phyloP scores from a whole-genome alignment of 495 filamentous ascomycete species.

The Penicillium ochrochloron region DNA sequence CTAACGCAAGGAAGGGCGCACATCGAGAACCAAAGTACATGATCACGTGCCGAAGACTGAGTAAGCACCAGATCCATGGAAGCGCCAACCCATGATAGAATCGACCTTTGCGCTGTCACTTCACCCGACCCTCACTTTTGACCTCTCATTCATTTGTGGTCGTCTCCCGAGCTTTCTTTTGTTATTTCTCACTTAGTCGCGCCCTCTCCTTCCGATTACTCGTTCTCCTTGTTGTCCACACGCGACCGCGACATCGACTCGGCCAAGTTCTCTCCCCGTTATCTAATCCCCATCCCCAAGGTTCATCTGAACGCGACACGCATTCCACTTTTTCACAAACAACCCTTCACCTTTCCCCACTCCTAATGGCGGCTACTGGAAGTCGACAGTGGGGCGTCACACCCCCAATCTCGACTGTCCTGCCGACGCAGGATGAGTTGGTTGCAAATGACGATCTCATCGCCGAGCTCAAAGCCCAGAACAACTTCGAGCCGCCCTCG shows the following conservation, averaged over 20 bases:
- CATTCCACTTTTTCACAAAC: not conserved
- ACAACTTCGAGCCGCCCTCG: slow-evolving; percentile 82
- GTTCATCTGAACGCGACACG: slow-evolving; percentile 22
- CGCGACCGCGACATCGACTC: slow-evolving; percentile 16
- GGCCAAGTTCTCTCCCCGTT: slow-evolving; percentile 19
- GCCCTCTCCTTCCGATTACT: not conserved
- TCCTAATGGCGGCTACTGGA: slow-evolving; percentile 50
- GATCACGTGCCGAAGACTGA: slow-evolving; percentile 25
- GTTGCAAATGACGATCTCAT: slow-evolving; percentile 76
- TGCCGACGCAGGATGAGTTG: slow-evolving; percentile 77
- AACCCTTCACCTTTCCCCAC: slow-evolving; percentile 39
- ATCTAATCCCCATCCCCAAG: slow-evolving; percentile 33
- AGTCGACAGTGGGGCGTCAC: slow-evolving; percentile 78
- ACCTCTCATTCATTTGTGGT: slow-evolving; percentile 20
- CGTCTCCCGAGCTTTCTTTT: slow-evolving; percentile 12
- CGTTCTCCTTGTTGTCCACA: slow-evolving; percentile 3
- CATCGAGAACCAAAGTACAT: not conserved
- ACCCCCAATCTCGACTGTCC: slow-evolving; percentile 73
- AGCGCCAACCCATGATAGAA: slow-evolving; percentile 17
- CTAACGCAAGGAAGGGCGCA: not conserved
- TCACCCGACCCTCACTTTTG: slow-evolving; percentile 14
- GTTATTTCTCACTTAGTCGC: not conserved
- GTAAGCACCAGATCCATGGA: slow-evolving; percentile 20
- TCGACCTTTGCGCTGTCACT: slow-evolving; percentile 10
- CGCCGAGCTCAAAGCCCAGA: slow-evolving; percentile 77